Conservation (phyloP, 257 asterid genomes). For the Leptodermis oblonga region DNA sequence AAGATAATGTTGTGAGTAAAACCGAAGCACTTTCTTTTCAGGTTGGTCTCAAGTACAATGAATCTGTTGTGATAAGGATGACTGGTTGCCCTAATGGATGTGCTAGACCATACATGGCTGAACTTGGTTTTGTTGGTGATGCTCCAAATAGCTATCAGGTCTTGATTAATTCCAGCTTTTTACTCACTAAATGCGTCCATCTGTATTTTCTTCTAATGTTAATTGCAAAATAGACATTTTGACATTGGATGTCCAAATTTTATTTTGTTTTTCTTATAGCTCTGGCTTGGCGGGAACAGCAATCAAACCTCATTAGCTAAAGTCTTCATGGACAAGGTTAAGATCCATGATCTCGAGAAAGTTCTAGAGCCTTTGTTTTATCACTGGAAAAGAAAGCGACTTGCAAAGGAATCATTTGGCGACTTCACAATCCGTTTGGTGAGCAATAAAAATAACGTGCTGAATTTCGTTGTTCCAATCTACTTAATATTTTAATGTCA, state of each 20-base stretch:
- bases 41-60: slow-evolving; percentile 89
- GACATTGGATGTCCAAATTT: neutral
- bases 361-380: slow-evolving; percentile 89
- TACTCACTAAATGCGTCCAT: neutral
- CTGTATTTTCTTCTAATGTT: neutral
- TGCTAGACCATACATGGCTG: slow-evolving; percentile 99
- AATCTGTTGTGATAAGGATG: slow-evolving; percentile 82
- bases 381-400: slow-evolving; percentile 81
- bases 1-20: neutral
- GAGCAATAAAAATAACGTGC: slow-evolving; percentile 6
- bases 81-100: slow-evolving; percentile 99
- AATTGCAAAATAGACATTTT: neutral
- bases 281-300: slow-evolving; percentile 96
- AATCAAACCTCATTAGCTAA: slow-evolving; percentile 76
- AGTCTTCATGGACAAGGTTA: slow-evolving; percentile 78
- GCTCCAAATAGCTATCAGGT: slow-evolving; percentile 99
- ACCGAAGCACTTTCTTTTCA: slow-evolving; percentile 23
- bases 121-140: slow-evolving; percentile 94
- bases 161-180: neutral
- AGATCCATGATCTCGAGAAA: slow-evolving; percentile 84
- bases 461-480: neutral
- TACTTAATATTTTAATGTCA: neutral
- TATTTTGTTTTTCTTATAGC: slow-evolving; percentile 29
- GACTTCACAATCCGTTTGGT: slow-evolving; percentile 86
- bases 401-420: slow-evolving; percentile 78